Evolutionary conservation across 441 rosid genomes (phyloP), one percentile per base, ranked within the genome.

Genomic region (Mallotus japonicus): DNA sequence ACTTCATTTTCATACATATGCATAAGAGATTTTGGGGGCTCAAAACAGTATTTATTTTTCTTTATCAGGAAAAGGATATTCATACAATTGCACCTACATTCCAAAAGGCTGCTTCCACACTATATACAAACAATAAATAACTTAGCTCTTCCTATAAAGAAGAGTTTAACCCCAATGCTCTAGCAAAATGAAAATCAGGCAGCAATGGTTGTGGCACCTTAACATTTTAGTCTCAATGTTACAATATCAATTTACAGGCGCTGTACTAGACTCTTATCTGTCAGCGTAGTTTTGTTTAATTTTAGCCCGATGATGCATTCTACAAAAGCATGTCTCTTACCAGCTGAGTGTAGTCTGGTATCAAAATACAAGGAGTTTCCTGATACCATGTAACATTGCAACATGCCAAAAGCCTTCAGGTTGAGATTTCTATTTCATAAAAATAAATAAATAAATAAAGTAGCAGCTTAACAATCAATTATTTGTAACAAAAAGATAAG

Each of bases 351-450:
- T 14, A 19, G 40, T 14, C 65, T 47, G 11, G 13, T 0, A 47
- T 16, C 58, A 60, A 60, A 70, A 17, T 17, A 11, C 19, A 56
- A 8, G 17, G 24, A 9, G 62, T 22, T 49, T 63, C 55, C 20
- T 42, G 57, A 59, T 56, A 12, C 62, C 54, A 19, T 51, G 61
- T 10, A 70, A 57, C 56, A 68, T 34, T 65, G 19, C 16, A 34
- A 9, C 71, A 40, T 13, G 15, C 46, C 5, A 47, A 58, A 22
- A 13, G 46, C 56, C 73, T 60, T 50, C 24, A 59, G 46, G 46
- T 47, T 19, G 12, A 32, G 8, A 60, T 20, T 61, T 24, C 6
- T 11, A 13, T 10, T 47, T 11, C 40, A 28, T 37, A 37, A 37
- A 37, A 37, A 37, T 4, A 37, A 37, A 37, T 4, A 17, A 28